These are phyloP conservation scores for Plectosphaerella plurivora DNA, from an alignment of 2,329 filamentous ascomycete species.

Conservation along the genomic window DNA sequence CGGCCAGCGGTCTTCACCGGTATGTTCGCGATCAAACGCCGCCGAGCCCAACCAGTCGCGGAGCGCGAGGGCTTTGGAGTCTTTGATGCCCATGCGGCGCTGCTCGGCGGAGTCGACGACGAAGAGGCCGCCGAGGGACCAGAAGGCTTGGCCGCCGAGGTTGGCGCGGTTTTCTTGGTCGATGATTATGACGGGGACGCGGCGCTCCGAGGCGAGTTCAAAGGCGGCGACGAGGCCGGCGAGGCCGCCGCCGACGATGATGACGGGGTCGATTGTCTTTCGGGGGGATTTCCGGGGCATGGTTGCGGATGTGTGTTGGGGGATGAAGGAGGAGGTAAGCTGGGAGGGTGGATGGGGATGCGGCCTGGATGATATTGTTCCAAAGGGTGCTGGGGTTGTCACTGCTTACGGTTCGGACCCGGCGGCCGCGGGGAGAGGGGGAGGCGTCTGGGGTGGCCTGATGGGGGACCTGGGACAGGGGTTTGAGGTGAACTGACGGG, in stretches of 20 bases:
- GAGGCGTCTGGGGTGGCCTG: too few species aligned
- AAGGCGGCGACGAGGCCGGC: conserved; percentile 57
- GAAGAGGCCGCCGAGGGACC: conserved; percentile 60
- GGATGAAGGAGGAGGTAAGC: not conserved
- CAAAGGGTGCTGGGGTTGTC: too few species aligned
- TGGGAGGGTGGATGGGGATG: not conserved
- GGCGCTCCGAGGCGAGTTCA: conserved; percentile 43
- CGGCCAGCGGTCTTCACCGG: conserved; percentile 51
- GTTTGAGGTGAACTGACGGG: too few species aligned
- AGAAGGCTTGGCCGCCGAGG: conserved; percentile 59
- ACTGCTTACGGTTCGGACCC: too few species aligned
- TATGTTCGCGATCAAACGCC: conserved; percentile 48
- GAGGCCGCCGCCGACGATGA: conserved; percentile 53
- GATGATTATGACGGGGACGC: conserved; percentile 45
- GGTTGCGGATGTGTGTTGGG: not conserved
- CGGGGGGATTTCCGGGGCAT: conserved; percentile 2
- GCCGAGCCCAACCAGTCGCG: conserved; percentile 56
- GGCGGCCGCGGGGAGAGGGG: too few species aligned
- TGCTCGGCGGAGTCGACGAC: conserved; percentile 53
- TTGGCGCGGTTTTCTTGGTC: conserved; percentile 55
- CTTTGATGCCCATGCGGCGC: conserved; percentile 53
- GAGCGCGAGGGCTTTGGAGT: conserved; percentile 52
- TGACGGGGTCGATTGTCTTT: conserved; percentile 31
- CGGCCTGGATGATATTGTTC: not conserved
- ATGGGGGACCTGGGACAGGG: too few species aligned